Evolutionary conservation across 441 rosid species (phyloP).

Genomic region (Erodium texanum): DNA sequence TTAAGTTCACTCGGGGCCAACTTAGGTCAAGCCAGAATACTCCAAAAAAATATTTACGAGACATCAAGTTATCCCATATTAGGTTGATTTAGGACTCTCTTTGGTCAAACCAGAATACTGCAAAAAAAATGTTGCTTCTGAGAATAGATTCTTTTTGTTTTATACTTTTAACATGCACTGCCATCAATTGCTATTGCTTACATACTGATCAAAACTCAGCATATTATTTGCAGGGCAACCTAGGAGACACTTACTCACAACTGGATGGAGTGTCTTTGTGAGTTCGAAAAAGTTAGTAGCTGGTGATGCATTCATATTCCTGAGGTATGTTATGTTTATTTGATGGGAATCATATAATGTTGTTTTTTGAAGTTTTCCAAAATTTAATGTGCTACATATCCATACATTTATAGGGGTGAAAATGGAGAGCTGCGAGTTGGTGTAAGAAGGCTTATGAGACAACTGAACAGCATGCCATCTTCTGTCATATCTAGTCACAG

Average conservation of each 20-base stretch:
- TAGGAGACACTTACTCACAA: conserved; percentile 90
- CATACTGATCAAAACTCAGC: conserved; percentile 2
- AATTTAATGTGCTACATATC: background rate
- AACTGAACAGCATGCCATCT: conserved; percentile 85
- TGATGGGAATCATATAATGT: background rate
- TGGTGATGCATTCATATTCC: conserved; percentile 96
- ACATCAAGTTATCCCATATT: background rate
- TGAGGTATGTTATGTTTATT: conserved; percentile 41
- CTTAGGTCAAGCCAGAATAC: background rate
- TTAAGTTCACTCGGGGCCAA: background rate
- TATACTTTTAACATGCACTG: background rate
- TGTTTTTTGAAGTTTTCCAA: background rate
- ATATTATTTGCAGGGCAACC: conserved; percentile 67
- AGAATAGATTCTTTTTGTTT: background rate
- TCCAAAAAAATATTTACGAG: background rate
- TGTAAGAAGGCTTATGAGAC: conserved; percentile 96
- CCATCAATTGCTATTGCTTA: background rate
- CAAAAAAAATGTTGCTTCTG: background rate
- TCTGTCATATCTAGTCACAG: conserved; percentile 78
- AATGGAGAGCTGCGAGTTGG: conserved; percentile 94
- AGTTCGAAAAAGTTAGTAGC: conserved; percentile 95
- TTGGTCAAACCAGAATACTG: conserved; percentile 1
- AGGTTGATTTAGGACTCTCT: background rate
- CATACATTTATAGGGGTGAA: conserved; percentile 56
- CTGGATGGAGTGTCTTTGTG: conserved; percentile 98